These are phyloP conservation scores for Erodium texanum DNA, from an alignment of 441 rosid genomes.

Conservation along the genomic window DNA sequence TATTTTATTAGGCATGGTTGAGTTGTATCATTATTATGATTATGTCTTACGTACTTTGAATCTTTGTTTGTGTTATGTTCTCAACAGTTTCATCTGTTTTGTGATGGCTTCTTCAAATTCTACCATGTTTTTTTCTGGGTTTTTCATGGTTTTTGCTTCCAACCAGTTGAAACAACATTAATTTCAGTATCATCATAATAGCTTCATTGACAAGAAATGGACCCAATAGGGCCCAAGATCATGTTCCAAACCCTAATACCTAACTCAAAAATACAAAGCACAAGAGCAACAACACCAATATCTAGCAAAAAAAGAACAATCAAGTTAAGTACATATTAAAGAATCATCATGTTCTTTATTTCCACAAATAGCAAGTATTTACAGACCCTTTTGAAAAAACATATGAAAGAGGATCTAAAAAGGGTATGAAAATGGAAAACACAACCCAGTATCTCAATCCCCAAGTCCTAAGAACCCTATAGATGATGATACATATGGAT, in stretches of 20 bases:
- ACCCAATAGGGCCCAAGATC: conserved; percentile 7
- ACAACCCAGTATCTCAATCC: not conserved
- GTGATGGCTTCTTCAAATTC: not conserved
- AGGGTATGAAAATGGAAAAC: not conserved
- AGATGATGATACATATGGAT: not conserved
- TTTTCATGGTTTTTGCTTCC: too few species aligned
- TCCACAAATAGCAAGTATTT: conserved; percentile 2
- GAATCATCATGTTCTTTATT: not conserved
- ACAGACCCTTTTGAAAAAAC: not conserved
- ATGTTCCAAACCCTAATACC: not conserved
- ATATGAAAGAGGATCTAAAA: not conserved
- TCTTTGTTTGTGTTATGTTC: conserved; percentile 10
- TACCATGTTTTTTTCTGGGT: conserved; percentile 14
- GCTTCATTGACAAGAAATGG: conserved; percentile 3
- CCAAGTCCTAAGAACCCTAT: not conserved
- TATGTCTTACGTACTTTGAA: conserved; percentile 21
- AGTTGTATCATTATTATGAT: conserved; percentile 8
- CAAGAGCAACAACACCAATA: not conserved
- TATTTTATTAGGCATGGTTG: conserved; percentile 11
- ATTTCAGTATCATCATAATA: conserved; percentile 1
- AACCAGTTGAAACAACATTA: not conserved
- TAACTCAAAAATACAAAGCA: not conserved
- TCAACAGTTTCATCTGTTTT: not conserved
- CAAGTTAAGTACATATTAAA: not conserved
- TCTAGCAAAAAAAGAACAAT: not conserved